Conservation (phyloP, 352 stramenopile genomes). For the Aphanomyces stellatus region DNA sequence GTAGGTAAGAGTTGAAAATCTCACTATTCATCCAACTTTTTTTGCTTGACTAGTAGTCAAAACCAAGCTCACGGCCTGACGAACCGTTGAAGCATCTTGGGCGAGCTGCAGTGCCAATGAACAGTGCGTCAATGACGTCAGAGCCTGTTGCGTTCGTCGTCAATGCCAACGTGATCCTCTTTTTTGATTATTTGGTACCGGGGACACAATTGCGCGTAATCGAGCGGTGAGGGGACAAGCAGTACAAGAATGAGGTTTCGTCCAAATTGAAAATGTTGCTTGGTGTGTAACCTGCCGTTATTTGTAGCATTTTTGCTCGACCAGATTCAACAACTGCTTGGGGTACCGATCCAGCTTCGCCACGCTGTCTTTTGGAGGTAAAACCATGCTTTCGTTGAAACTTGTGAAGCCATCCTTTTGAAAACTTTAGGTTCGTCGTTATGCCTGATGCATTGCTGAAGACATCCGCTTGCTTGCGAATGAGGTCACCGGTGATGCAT, state of each 20-base stretch:
- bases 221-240: neutral
- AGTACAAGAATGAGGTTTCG: slow-evolving; percentile 22
- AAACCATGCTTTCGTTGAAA: slow-evolving; percentile 20
- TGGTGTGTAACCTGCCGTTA: slow-evolving; percentile 10
- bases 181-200: neutral
- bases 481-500: neutral
- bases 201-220: neutral
- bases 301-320: neutral
- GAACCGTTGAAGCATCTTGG: neutral
- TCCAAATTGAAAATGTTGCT: slow-evolving; percentile 22
- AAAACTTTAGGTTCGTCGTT: neutral
- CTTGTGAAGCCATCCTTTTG: slow-evolving; percentile 18
- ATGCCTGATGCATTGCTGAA: neutral
- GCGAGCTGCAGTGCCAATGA: neutral
- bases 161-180: neutral
- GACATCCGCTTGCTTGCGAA: neutral
- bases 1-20: neutral
- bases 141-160: neutral
- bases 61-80: neutral
- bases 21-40: slow-evolving; percentile 8
- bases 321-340: neutral
- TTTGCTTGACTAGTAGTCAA: neutral
- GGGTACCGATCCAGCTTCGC: slow-evolving; percentile 16
- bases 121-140: neutral
- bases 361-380: slow-evolving; percentile 2